Evolutionary conservation across 2,329 filamentous ascomycete species (phyloP).

Genomic region (Trichoderma brevicompactum): DNA sequence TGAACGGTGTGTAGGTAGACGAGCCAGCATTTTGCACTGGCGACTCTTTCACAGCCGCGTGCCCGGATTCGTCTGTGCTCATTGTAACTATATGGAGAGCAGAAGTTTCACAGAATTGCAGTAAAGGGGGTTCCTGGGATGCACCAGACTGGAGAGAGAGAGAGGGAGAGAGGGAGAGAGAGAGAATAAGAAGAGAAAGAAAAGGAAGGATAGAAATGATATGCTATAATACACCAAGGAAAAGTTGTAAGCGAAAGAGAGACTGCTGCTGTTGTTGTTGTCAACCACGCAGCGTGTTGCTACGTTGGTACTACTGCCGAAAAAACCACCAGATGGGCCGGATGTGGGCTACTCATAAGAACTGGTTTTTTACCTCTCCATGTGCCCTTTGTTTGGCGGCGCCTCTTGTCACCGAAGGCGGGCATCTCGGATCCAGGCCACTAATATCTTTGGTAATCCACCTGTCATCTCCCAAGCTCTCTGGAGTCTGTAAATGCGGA

Average conservation of each 20-base stretch:
- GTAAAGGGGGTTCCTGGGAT: background rate
- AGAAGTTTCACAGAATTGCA: background rate
- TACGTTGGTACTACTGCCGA: background rate
- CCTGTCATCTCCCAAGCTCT: background rate
- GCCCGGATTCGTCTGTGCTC: background rate
- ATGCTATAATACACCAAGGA: background rate
- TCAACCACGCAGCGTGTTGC: too few species aligned
- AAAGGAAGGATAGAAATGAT: too few species aligned
- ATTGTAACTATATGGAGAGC: background rate
- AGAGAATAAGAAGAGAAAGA: too few species aligned
- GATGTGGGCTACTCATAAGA: background rate
- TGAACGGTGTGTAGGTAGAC: slow-evolving; percentile 15
- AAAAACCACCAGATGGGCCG: background rate
- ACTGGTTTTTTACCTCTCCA: background rate
- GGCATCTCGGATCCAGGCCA: slow-evolving; percentile 7
- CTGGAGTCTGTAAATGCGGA: background rate
- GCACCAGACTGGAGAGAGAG: background rate
- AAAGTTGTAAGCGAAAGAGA: background rate
- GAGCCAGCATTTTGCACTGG: slow-evolving; percentile 21
- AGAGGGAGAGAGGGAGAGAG: background rate
- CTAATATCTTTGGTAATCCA: slow-evolving; percentile 21
- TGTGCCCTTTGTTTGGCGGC: background rate
- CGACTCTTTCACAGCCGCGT: background rate
- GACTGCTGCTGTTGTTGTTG: background rate
- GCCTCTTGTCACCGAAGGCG: background rate